Base-by-base conservation (phyloP, 225 moss, liverwort and hornwort species). In the Neckera pumila region DNA sequence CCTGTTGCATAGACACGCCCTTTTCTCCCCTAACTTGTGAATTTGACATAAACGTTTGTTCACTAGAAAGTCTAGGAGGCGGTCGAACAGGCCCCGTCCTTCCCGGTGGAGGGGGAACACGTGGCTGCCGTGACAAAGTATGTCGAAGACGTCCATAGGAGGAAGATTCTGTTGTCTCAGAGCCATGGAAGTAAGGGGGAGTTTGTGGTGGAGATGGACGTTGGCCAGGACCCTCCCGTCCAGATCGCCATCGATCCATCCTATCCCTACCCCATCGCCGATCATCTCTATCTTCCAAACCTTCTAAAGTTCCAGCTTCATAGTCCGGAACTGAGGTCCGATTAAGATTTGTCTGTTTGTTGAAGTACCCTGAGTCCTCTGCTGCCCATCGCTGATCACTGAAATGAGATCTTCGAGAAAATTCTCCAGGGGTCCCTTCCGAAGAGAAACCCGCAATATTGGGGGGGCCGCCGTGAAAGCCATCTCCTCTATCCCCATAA, bases 251-350 rank as follows among this genome's bases (percentile, higher is more conserved):
- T 57, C 98, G 93, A 89, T 97, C 97, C 85, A 92, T 87, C 84
- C 96, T 97, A 59, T 99, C 97, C 88, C 97, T 95, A 89, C 92
- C 95, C 98, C 98, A 99, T 86, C 97, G 97, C 66, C 96, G 95
- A 86, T 96, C 96, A 84, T 97, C 97, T 87, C 95, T 96, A 38
- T 99, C 98, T 88, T 91, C 96, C 85, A 93, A 90, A 85, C 87
- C 93, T 27, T 96, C 96, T 72, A 92, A 86, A 83, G 91, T 85
- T 65, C 92, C 94, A 89, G 87, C 86, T 80, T 97, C 97, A 86
- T 91, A 91, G 61, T 97, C 96, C 69, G 94, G 91, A 87, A 91
- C 91, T 76, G 87, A 92, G 42, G 92, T 89, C 49, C 95, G 96
- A 33, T 94, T 91, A 83, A 91, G 91, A 72, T 91, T 92, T 13